phyloP scores from a whole-genome alignment of 352 stramenopile genomes.

The Globisporangium spiculum region DNA sequence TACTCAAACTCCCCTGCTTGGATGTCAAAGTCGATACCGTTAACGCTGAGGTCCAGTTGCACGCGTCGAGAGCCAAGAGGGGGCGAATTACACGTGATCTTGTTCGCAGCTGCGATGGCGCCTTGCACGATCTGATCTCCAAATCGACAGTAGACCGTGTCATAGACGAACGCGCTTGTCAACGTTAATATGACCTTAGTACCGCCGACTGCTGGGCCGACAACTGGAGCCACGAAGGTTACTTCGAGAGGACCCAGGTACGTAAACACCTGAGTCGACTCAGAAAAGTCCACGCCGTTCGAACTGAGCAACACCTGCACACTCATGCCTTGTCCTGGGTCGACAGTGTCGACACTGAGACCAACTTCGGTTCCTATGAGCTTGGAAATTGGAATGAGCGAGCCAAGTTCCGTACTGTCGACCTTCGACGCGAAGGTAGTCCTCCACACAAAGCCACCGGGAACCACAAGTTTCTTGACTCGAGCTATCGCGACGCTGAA shows the following conservation, averaged over 20 bases:
- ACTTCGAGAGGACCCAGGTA: constrained; percentile 44
- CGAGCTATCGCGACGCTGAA: background rate
- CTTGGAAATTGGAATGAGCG: background rate
- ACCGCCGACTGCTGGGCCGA: constrained; percentile 48
- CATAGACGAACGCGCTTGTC: constrained; percentile 18
- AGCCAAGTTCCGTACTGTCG: background rate
- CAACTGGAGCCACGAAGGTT: constrained; percentile 29
- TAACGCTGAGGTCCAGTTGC: constrained; percentile 38
- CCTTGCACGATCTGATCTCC: constrained; percentile 37
- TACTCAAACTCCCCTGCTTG: constrained; percentile 49
- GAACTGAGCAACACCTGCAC: constrained; percentile 30
- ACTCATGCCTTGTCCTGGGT: constrained; percentile 18
- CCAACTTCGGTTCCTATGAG: background rate
- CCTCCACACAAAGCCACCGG: background rate
- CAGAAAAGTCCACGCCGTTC: constrained; percentile 39
- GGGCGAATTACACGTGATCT: constrained; percentile 33
- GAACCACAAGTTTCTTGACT: background rate
- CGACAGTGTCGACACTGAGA: background rate
- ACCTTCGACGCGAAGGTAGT: background rate
- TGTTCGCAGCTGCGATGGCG: constrained; percentile 4
- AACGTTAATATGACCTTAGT: constrained; percentile 51
- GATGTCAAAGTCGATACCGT: constrained; percentile 52
- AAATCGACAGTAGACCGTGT: constrained; percentile 54
- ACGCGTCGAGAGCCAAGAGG: constrained; percentile 12
- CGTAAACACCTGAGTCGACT: constrained; percentile 30